Conservation (phyloP, 768 basidiomycete species). For the Serendipita sp. region DNA sequence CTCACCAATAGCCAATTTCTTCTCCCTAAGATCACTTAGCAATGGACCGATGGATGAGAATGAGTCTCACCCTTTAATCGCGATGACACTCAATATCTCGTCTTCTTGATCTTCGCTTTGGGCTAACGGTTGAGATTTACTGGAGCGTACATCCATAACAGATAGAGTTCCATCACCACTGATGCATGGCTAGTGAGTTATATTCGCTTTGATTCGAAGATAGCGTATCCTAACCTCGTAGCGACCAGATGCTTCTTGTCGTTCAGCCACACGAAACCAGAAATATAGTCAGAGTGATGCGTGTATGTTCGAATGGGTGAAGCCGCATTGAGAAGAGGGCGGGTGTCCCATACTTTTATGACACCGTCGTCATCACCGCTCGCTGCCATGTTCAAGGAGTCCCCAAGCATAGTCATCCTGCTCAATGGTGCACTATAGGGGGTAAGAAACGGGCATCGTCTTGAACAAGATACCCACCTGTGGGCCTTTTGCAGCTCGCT, state of each 20-base stretch:
- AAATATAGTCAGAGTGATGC: constrained; percentile 91
- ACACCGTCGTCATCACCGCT: constrained; percentile 92
- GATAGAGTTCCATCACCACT: constrained; percentile 91
- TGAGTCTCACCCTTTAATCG: constrained; percentile 57
- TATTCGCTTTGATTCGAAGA: background rate
- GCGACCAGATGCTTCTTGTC: constrained; percentile 54
- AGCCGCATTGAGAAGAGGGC: background rate
- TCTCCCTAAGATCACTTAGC: background rate
- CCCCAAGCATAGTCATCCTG: constrained; percentile 41
- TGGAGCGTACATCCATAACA: constrained; percentile 79
- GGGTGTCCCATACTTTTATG: constrained; percentile 48
- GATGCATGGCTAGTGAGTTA: background rate
- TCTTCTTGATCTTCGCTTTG: constrained; percentile 96
- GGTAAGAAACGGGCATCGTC: constrained; percentile 17
- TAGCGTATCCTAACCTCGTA: constrained; percentile 47
- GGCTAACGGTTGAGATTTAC: constrained; percentile 56
- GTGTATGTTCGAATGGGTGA: constrained; percentile 50
- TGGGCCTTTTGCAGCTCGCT: constrained; percentile 38
- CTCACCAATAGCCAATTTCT: background rate
- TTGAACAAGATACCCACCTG: constrained; percentile 31
- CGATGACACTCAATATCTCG: constrained; percentile 69
- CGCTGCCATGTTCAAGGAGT: constrained; percentile 54
- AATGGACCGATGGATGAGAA: background rate
- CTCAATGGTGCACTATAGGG: constrained; percentile 60
- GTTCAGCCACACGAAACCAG: constrained; percentile 74